These are phyloP conservation scores for Aspergillus novoparasiticus DNA, from an alignment of 2,329 filamentous ascomycete species.

Conservation along the genomic window DNA sequence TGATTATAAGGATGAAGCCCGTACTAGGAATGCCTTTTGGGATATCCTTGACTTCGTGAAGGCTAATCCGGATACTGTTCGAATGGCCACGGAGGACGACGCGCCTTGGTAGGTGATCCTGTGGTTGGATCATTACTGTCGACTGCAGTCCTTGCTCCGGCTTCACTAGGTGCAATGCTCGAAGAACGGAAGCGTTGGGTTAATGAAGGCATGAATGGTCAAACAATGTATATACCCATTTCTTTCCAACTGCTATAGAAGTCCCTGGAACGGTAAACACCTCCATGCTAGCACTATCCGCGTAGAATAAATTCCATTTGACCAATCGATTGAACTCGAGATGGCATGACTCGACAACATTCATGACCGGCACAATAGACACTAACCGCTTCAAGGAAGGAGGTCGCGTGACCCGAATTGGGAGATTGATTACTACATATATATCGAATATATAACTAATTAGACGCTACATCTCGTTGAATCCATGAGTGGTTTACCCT, in stretches of 20 bases:
- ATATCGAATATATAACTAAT: no score
- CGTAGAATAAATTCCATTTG: not conserved
- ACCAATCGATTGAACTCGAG: not conserved
- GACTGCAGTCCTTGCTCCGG: not conserved
- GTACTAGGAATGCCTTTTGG: not conserved
- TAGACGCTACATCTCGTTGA: no score
- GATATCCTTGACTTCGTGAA: slow-evolving; percentile 17
- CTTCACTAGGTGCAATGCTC: no score
- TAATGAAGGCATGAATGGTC: no score
- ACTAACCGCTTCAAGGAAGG: not conserved
- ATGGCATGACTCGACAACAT: no score
- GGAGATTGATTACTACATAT: not conserved
- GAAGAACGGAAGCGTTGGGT: no score
- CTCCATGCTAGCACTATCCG: not conserved
- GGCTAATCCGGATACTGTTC: slow-evolving; percentile 3
- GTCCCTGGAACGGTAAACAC: not conserved
- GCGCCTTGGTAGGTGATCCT: slow-evolving; percentile 3
- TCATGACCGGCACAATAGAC: no score
- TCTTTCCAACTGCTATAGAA: not conserved
- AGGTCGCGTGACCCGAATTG: not conserved
- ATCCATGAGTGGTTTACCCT: no score
- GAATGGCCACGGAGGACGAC: slow-evolving; percentile 17
- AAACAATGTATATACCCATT: not conserved
- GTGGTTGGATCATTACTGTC: not conserved
- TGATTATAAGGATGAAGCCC: slow-evolving; percentile 6